Evolutionary conservation across 169 alveolate species (phyloP).

Genomic region (Eimeria zaria): DNA sequence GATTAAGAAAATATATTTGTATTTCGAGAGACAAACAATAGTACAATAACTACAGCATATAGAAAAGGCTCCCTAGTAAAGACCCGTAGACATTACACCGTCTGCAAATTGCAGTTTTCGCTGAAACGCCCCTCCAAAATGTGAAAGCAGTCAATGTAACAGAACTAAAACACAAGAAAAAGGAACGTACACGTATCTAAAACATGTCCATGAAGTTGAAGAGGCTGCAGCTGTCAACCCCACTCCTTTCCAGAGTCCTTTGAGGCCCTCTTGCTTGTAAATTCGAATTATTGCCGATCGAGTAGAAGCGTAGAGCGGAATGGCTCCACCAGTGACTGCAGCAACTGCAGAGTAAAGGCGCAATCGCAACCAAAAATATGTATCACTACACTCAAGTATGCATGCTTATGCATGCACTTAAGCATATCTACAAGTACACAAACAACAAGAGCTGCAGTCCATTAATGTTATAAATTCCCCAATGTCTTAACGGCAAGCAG

Average conservation of each 20-base stretch:
- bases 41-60: background rate
- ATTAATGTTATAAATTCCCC: background rate
- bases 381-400: background rate
- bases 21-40: background rate
- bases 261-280: constrained; percentile 60
- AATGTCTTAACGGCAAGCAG: background rate
- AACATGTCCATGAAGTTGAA: constrained; percentile 79
- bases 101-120: background rate
- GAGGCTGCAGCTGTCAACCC: constrained; percentile 83
- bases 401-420: background rate
- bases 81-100: background rate
- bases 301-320: constrained; percentile 77
- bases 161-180: background rate
- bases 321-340: constrained; percentile 79
- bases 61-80: background rate
- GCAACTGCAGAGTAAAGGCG: constrained; percentile 34
- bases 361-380: background rate
- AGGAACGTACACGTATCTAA: constrained; percentile 78
- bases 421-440: background rate
- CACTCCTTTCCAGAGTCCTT: constrained; percentile 84
- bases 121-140: background rate
- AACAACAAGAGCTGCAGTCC: background rate
- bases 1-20: background rate
- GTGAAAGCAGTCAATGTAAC: no score
- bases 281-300: constrained; percentile 48